These are phyloP conservation scores for Guyanaporus albipodus DNA, from an alignment of 768 basidiomycete genomes.

Conservation along the genomic window DNA sequence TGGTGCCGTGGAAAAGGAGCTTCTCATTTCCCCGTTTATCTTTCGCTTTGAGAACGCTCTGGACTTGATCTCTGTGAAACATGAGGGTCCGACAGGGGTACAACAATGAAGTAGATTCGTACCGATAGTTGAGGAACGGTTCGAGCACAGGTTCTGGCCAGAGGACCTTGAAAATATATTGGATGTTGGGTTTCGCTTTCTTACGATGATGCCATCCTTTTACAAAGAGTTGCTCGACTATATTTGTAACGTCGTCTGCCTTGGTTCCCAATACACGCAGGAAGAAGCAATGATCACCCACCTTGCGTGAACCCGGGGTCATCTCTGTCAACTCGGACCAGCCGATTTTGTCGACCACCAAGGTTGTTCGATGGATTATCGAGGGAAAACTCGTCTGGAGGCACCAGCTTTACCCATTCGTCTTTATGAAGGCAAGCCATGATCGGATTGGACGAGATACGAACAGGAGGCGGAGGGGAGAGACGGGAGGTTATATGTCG, in stretches of 20 bases:
- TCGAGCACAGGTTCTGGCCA: constrained; percentile 41
- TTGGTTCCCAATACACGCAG: not conserved
- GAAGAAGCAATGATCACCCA: constrained; percentile 23
- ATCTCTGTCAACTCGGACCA: constrained; percentile 37
- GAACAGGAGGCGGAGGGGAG: not conserved
- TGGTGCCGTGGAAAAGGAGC: constrained; percentile 67
- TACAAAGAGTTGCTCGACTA: constrained; percentile 49
- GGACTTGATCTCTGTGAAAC: constrained; percentile 23
- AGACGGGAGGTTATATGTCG: constrained; percentile 20
- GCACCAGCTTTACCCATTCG: constrained; percentile 27
- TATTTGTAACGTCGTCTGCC: constrained; percentile 1
- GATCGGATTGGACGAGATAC: constrained; percentile 7
- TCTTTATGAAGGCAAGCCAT: constrained; percentile 19
- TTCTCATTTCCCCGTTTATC: constrained; percentile 46
- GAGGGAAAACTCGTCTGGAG: constrained; percentile 34
- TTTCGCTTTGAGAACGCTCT: constrained; percentile 22
- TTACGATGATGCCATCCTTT: constrained; percentile 56
- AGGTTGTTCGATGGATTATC: constrained; percentile 39
- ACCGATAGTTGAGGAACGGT: constrained; percentile 48
- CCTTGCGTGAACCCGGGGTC: constrained; percentile 38
- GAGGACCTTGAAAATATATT: constrained; percentile 49
- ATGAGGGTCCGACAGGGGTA: constrained; percentile 7
- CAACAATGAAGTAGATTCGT: constrained; percentile 9
- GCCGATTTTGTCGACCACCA: constrained; percentile 39
- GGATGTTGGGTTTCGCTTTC: constrained; percentile 46